phyloP scores from a whole-genome alignment of 129 eudicot species.

The Centella asiatica region DNA sequence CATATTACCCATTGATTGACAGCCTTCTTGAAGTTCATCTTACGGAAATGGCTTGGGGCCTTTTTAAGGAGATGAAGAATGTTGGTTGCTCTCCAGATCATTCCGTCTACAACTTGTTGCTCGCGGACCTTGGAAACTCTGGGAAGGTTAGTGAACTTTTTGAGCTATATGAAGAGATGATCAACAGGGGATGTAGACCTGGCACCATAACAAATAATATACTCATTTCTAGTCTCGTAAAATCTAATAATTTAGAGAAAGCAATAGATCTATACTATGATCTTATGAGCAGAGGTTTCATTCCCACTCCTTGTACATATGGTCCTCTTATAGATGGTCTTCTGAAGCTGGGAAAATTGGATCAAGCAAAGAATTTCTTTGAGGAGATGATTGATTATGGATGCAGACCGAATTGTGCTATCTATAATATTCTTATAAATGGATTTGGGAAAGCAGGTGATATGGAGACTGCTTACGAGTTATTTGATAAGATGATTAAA shows the following conservation, averaged over 20 bases:
- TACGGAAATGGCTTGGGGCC: constrained; percentile 55
- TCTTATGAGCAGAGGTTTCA: constrained; percentile 73
- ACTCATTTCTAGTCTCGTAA: constrained; percentile 74
- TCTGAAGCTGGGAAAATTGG: constrained; percentile 48
- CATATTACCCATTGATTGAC: constrained; percentile 53
- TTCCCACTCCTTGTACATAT: constrained; percentile 92
- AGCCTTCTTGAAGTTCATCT: constrained; percentile 63
- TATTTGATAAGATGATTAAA: constrained; percentile 63
- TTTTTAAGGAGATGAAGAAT: constrained; percentile 60
- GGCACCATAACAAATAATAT: constrained; percentile 71
- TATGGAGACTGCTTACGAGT: constrained; percentile 48
- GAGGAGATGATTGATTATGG: constrained; percentile 76
- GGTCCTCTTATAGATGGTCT: constrained; percentile 93
- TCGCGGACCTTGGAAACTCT: constrained; percentile 70
- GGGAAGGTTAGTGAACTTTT: constrained; percentile 46
- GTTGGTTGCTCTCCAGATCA: constrained; percentile 64
- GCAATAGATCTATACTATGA: constrained; percentile 76
- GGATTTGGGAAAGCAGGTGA: constrained; percentile 91
- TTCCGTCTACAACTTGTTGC: constrained; percentile 68
- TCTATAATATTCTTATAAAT: constrained; percentile 80
- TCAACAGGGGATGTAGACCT: constrained; percentile 55
- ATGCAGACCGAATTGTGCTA: constrained; percentile 79
- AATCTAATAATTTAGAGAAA: constrained; percentile 50
- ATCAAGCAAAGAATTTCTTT: constrained; percentile 61
- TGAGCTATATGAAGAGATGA: constrained; percentile 73